Conservation (phyloP, 192 early-diverging fungal genomes). For the Umbelopsis vinacea region DNA sequence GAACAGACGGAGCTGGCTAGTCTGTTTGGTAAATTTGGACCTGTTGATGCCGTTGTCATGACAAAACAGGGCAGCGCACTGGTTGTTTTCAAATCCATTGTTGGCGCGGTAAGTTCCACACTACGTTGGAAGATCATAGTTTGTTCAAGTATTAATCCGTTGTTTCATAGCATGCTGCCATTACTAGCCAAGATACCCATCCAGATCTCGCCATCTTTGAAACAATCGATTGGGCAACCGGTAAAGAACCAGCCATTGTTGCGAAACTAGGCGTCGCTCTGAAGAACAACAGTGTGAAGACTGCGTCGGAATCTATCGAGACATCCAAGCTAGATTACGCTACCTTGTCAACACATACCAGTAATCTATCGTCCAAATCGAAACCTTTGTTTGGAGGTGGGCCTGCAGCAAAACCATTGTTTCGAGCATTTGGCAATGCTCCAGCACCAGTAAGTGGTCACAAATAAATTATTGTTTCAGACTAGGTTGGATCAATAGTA, state of each 20-base stretch:
- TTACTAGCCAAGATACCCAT: constrained; percentile 43
- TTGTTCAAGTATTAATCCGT: background rate
- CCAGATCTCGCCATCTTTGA: constrained; percentile 40
- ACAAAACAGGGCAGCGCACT: constrained; percentile 47
- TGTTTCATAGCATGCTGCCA: constrained; percentile 39
- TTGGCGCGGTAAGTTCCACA: constrained; percentile 47
- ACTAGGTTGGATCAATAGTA: too few relatives aligned
- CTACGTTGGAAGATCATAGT: background rate
- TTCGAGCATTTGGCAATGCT: constrained; percentile 16
- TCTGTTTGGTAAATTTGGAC: constrained; percentile 44
- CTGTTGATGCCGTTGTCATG: constrained; percentile 47
- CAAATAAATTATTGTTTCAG: too few relatives aligned
- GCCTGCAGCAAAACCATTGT: constrained; percentile 22
- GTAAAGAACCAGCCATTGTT: constrained; percentile 44
- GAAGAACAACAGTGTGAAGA: constrained; percentile 6
- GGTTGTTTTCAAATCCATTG: constrained; percentile 48
- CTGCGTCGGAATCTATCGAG: background rate
- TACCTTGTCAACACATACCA: background rate
- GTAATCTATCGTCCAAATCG: background rate
- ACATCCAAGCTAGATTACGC: background rate
- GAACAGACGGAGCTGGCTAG: constrained; percentile 34
- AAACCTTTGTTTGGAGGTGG: constrained; percentile 5
- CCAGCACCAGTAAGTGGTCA: background rate
- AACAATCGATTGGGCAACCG: constrained; percentile 50
- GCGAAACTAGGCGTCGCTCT: constrained; percentile 28